Base-by-base conservation (phyloP, 495 filamentous ascomycete species). In the Aspergillus campestris region DNA sequence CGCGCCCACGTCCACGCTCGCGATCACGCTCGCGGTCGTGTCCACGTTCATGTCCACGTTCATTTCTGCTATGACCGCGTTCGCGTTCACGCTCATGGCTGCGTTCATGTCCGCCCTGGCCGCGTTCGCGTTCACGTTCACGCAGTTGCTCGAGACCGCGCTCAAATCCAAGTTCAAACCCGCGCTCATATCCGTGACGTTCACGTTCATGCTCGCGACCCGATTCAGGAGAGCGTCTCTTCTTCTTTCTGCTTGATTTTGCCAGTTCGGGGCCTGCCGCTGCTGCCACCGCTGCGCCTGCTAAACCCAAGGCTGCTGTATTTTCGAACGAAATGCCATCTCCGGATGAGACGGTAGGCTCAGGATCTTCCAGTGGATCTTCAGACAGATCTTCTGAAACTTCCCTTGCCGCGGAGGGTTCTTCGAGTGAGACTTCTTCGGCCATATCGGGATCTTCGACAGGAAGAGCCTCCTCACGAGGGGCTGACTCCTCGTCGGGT, bases 201-300 rank as follows among this genome's bases (percentile, higher is more conserved):
- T 48, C 46, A 24, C 33, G 31, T 27, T 55, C 48, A 12, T 38
- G 40, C 32, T 58, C 7, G 49, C 55, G 32, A 42, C 42, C 48
- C 36, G 48, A 15, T 1, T 52, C 48, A 5, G 50, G 12, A 3
- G 64, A 56, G 3, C 60, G 62, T 45, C 53, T 60, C 55, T 62
- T 66, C 33, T 56, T 65, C 39, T 59, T 63, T 34, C 56, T 56
- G 7, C 59, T 51, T 15, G 31, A 44, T 29, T 49, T 48, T 11
- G 38, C 44, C 3, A 38, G 40, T 51, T 52, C 40, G 24, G 47
- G 34, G 13, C 35, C 37, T 35, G 18, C 51, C 43, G 49, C 41
- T 18, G 56, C 45, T 37, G 34, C 48, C 10, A 41, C 35, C 18
- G 45, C 45, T 11, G 52, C 46, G 15, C 38, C 57, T 27, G 49